Percentiles rank a stretch among this genome's conserved stretches.
These are phyloP conservation scores for Nakazawaea sp. DNA, from an alignment of 805 yeast genomes.

Conservation along the genomic window DNA sequence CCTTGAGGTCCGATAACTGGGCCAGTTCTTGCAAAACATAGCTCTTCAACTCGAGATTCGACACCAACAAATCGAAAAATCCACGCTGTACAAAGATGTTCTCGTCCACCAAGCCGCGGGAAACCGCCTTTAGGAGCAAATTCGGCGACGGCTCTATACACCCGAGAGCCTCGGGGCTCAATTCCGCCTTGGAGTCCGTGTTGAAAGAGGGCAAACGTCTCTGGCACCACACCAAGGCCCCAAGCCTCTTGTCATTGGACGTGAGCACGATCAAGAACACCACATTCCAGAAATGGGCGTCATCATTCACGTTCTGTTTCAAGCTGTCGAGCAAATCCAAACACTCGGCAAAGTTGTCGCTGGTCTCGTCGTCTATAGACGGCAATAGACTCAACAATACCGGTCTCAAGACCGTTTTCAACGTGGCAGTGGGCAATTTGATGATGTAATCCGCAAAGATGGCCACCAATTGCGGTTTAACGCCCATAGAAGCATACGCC, in stretches of 20 bases:
- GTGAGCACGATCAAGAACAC: constrained; percentile 69
- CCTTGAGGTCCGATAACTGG: constrained; percentile 45
- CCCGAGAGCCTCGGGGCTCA: constrained; percentile 40
- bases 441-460: constrained; percentile 53
- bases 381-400: constrained; percentile 70
- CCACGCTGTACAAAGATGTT: constrained; percentile 80
- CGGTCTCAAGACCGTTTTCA: constrained; percentile 59
- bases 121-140: constrained; percentile 64
- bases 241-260: constrained; percentile 73
- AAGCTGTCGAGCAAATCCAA: constrained; percentile 55
- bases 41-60: constrained; percentile 61
- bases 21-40: constrained; percentile 43
- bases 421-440: constrained; percentile 36
- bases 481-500: constrained; percentile 83
- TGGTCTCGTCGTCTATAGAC: constrained; percentile 88
- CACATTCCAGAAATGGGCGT: constrained; percentile 81
- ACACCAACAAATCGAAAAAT: constrained; percentile 70
- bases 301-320: constrained; percentile 50
- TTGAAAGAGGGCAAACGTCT: constrained; percentile 52
- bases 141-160: constrained; percentile 77
- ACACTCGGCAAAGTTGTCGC: constrained; percentile 68
- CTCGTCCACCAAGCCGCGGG: constrained; percentile 58
- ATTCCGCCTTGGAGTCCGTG: constrained; percentile 21
- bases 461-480: constrained; percentile 69
- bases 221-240: constrained; percentile 74